Percentiles rank a stretch among this genome's conserved stretches.
Evolutionary conservation across 441 rosid genomes (phyloP).

Genomic region (Dalechampia spathulata): DNA sequence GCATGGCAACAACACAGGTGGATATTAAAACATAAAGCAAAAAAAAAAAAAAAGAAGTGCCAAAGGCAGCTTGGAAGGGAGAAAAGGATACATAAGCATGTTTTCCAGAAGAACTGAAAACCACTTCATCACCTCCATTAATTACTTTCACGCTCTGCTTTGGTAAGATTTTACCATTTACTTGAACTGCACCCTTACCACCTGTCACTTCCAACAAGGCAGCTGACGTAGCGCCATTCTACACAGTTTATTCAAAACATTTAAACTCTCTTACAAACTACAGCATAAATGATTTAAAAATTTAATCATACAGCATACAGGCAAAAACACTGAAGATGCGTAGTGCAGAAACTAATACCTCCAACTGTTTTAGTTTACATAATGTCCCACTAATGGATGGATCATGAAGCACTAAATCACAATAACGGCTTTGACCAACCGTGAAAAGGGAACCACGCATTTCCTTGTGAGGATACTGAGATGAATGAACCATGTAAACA

Average conservation of each 20-base stretch:
- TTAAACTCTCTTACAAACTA: too few relatives aligned
- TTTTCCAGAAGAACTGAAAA: conserved; percentile 59
- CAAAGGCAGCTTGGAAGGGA: neutral
- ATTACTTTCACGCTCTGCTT: conserved; percentile 43
- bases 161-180: conserved; percentile 59
- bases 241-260: conserved; percentile 6
- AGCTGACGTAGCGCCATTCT: conserved; percentile 62
- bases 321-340: neutral
- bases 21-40: neutral
- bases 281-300: neutral
- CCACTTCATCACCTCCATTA: conserved; percentile 88
- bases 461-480: conserved; percentile 71
- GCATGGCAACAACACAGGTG: neutral
- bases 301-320: neutral
- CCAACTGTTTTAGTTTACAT: conserved; percentile 71
- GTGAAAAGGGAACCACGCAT: conserved; percentile 54
- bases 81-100: conserved; percentile 99
- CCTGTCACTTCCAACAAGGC: conserved; percentile 74
- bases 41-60: neutral
- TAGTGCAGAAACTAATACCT: conserved; percentile 36
- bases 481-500: conserved; percentile 16
- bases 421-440: conserved; percentile 68
- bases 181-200: conserved; percentile 79
- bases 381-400: conserved; percentile 42
- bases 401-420: conserved; percentile 75